Conservation (phyloP, 257 asterid species). For the Solanum microdontum region DNA sequence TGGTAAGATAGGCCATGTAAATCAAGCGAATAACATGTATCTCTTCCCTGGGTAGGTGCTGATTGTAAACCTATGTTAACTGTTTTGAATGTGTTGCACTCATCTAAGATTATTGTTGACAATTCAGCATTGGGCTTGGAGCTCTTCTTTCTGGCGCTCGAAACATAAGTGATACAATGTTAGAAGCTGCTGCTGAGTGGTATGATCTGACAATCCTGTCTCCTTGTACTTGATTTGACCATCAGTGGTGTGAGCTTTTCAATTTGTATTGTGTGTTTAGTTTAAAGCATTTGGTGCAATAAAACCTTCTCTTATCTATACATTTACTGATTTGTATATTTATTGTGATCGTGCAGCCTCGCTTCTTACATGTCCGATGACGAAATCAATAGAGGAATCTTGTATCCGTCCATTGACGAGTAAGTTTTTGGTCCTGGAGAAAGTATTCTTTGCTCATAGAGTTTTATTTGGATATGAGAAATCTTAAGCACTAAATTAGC, state of each 20-base stretch:
- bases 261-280: neutral
- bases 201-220: constrained; percentile 16
- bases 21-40: constrained; percentile 99
- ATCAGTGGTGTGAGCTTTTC: neutral
- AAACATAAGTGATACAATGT: constrained; percentile 76
- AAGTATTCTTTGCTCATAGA: neutral
- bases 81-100: neutral
- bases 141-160: constrained; percentile 92
- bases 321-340: neutral
- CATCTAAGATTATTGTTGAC: neutral
- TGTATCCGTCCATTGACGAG: constrained; percentile 88
- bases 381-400: constrained; percentile 61
- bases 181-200: constrained; percentile 96
- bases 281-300: neutral
- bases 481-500: neutral
- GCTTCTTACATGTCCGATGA: constrained; percentile 85
- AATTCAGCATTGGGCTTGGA: constrained; percentile 86
- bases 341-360: constrained; percentile 44
- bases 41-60: constrained; percentile 90
- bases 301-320: neutral
- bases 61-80: neutral
- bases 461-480: neutral
- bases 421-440: constrained; percentile 7
- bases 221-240: neutral
- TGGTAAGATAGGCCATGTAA: constrained; percentile 79